These are phyloP conservation scores for Geotrichum citri-aurantii DNA, from an alignment of 1,139 yeast genomes.

Conservation along the genomic window DNA sequence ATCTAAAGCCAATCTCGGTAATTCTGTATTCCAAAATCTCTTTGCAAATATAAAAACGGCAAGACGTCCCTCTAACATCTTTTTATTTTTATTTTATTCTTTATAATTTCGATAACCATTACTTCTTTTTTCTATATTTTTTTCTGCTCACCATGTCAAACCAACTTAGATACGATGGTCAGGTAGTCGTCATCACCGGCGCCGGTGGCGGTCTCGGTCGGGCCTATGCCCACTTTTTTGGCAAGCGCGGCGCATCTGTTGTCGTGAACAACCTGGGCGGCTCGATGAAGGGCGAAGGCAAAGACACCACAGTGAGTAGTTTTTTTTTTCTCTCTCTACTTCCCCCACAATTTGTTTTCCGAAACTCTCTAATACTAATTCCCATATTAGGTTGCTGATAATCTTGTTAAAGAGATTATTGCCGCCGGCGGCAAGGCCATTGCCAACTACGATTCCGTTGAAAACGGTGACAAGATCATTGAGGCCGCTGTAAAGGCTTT, in stretches of 20 bases:
- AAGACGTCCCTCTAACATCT: background rate
- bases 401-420: conserved; percentile 79
- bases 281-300: conserved; percentile 56
- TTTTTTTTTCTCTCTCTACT: too few relatives aligned
- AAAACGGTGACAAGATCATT: conserved; percentile 76
- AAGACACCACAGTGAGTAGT: conserved; percentile 20
- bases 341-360: background rate
- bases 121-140: background rate
- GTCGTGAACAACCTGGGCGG: conserved; percentile 92
- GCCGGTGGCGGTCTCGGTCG: conserved; percentile 97
- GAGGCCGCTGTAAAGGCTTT: conserved; percentile 80
- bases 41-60: too few relatives aligned
- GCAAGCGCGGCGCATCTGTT: conserved; percentile 87
- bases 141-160: background rate
- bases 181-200: conserved; percentile 90
- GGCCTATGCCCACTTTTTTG: conserved; percentile 81
- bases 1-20: too few relatives aligned
- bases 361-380: background rate
- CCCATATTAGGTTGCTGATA: conserved; percentile 62
- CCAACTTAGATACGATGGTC: conserved; percentile 54
- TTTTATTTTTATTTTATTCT: background rate
- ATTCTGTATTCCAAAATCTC: too few relatives aligned
- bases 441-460: conserved; percentile 91
- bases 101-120: background rate
- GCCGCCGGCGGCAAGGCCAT: conserved; percentile 79